Evolutionary conservation across 495 filamentous ascomycete species (phyloP).

Genomic region (Xylaria intraflava): DNA sequence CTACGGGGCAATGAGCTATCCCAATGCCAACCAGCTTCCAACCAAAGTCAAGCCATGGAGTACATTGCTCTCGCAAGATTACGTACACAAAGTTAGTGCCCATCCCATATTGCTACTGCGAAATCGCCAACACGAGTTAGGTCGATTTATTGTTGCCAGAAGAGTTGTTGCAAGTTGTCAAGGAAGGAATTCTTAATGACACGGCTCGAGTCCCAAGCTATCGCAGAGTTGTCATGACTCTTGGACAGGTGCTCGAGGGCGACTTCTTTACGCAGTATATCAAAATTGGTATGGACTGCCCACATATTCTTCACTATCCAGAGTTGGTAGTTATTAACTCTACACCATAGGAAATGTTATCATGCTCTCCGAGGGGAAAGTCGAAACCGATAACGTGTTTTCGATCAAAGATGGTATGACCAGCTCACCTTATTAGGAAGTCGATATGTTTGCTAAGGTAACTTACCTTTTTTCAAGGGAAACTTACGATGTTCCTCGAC

Average conservation of each 20-base stretch:
- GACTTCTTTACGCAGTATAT: conserved; percentile 85
- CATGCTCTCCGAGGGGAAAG: conserved; percentile 83
- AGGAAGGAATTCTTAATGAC: conserved; percentile 42
- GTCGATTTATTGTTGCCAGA: conserved; percentile 69
- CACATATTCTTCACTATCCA: background rate
- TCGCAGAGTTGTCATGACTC: conserved; percentile 65
- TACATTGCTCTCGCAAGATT: conserved; percentile 58
- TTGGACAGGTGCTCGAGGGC: conserved; percentile 61
- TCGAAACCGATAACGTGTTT: conserved; percentile 75
- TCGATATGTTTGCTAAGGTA: background rate
- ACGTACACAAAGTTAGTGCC: conserved; percentile 62
- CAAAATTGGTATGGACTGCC: conserved; percentile 59
- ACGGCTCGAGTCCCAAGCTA: conserved; percentile 44
- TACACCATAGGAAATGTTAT: conserved; percentile 62
- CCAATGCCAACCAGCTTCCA: conserved; percentile 65
- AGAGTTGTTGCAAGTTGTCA: conserved; percentile 53
- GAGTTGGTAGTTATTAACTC: background rate
- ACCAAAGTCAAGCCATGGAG: conserved; percentile 68
- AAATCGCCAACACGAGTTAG: conserved; percentile 33
- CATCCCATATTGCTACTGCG: background rate
- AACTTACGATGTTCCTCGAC: conserved; percentile 69
- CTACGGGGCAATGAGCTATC: conserved; percentile 54
- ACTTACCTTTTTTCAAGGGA: conserved; percentile 39
- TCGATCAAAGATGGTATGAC: conserved; percentile 60
- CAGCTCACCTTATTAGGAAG: background rate